Conservation (phyloP, 2,329 filamentous ascomycete species). For the Paramyrothecium sp. region DNA sequence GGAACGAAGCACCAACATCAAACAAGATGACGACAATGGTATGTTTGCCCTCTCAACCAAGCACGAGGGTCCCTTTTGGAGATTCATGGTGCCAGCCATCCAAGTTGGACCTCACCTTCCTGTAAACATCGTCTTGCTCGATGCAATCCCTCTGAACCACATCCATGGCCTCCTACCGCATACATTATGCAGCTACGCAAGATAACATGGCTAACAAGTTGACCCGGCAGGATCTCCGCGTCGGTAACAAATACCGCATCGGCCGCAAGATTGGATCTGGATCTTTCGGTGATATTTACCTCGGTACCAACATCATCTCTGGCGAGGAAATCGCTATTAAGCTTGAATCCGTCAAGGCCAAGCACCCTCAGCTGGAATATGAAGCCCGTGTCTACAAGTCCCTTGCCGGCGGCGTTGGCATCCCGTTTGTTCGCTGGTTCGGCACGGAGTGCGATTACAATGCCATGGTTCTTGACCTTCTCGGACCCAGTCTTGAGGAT, state of each 20-base stretch:
- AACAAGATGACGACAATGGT: not conserved
- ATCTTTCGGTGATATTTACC: constrained; percentile 97
- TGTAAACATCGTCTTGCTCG: too few species aligned
- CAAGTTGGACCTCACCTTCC: too few species aligned
- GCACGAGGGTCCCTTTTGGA: not conserved
- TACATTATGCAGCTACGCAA: constrained; percentile 6
- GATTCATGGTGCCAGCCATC: too few species aligned
- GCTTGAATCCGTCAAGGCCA: constrained; percentile 98
- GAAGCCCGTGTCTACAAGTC: constrained; percentile 91
- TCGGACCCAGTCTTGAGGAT: constrained; percentile 93
- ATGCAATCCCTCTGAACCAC: too few species aligned
- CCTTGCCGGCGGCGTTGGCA: constrained; percentile 93
- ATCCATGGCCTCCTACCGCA: not conserved
- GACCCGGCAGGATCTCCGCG: constrained; percentile 71
- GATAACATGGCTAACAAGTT: not conserved
- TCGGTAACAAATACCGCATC: constrained; percentile 99
- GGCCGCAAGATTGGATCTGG: constrained; percentile 98
- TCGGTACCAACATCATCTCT: constrained; percentile 99
- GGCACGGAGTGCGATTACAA: constrained; percentile 99
- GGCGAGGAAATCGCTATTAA: constrained; percentile 99
- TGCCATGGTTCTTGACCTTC: constrained; percentile 97
- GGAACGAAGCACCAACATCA: constrained; percentile 10
- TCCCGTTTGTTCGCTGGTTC: constrained; percentile 99
- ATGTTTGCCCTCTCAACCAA: not conserved
- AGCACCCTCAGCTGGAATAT: constrained; percentile 98